These are phyloP conservation scores for Brassica hybrid DNA, from an alignment of 441 rosid species.

Conservation along the genomic window DNA sequence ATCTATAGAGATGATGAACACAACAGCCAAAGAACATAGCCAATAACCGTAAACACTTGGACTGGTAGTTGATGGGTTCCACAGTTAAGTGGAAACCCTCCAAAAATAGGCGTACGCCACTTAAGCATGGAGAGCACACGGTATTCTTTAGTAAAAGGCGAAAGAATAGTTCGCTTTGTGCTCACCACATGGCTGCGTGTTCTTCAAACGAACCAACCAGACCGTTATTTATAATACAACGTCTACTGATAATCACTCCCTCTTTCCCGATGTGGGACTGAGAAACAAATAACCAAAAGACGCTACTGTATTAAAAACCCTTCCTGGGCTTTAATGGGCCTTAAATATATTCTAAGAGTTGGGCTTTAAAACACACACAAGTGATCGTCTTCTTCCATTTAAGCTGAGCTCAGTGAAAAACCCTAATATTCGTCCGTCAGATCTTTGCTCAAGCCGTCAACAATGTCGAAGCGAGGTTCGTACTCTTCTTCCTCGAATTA, in stretches of 20 bases:
- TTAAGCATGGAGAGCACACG: slow-evolving; percentile 46
- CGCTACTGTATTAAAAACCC: background rate
- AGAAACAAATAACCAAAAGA: background rate
- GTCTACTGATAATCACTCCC: too few species aligned
- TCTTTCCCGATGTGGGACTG: slow-evolving; percentile 21
- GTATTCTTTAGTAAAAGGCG: slow-evolving; percentile 80
- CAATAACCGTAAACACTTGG: too few species aligned
- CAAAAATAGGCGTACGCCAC: slow-evolving; percentile 43
- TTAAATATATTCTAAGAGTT: background rate
- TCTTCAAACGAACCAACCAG: background rate
- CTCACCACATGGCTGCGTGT: slow-evolving; percentile 62
- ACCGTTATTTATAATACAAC: background rate
- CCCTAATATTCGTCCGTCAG: background rate
- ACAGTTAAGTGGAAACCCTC: background rate
- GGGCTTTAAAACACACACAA: background rate
- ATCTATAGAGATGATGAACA: too few species aligned
- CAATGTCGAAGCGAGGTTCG: slow-evolving; percentile 86
- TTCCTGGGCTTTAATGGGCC: background rate
- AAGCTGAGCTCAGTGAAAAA: background rate
- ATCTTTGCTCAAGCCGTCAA: slow-evolving; percentile 27
- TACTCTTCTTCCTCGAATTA: background rate
- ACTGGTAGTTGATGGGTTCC: background rate
- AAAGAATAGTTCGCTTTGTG: slow-evolving; percentile 78
- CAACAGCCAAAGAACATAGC: too few species aligned
- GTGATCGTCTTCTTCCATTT: background rate